Conservation (phyloP, 2,329 filamentous ascomycete species). For the Fusarium proliferatum region DNA sequence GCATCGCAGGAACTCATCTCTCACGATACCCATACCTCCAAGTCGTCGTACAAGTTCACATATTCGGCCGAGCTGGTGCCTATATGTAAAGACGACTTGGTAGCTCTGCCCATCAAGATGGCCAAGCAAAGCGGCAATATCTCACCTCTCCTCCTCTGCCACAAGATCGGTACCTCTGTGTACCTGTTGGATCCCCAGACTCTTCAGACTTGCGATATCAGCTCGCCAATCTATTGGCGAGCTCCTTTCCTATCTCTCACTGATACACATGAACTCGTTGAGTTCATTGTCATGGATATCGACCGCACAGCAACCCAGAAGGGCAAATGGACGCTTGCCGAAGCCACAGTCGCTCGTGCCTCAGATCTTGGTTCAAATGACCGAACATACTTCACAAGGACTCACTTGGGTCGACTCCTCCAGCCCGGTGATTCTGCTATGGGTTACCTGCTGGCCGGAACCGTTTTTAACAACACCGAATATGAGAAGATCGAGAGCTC, state of each 20-base stretch:
- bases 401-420: constrained; percentile 87
- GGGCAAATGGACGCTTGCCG: constrained; percentile 85
- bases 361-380: constrained; percentile 89
- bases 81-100: constrained; percentile 96
- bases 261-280: constrained; percentile 84
- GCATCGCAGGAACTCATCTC: constrained; percentile 88
- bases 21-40: constrained; percentile 89
- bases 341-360: constrained; percentile 88
- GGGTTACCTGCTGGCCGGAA: constrained; percentile 90
- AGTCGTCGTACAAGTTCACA: constrained; percentile 94
- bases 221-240: constrained; percentile 88
- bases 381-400: constrained; percentile 87
- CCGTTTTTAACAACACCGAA: constrained; percentile 91
- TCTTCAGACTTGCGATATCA: constrained; percentile 89
- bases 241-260: constrained; percentile 86
- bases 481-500: constrained; percentile 85
- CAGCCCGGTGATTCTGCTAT: constrained; percentile 92
- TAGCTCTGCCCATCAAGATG: constrained; percentile 90
- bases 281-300: constrained; percentile 96
- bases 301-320: constrained; percentile 80
- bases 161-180: constrained; percentile 87
- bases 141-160: constrained; percentile 84
- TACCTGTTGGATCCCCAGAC: constrained; percentile 92
- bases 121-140: constrained; percentile 92
- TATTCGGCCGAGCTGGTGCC: constrained; percentile 91